These are phyloP conservation scores for Saccharomyces hybrid DNA, from an alignment of 1,139 yeast species.

Conservation along the genomic window DNA sequence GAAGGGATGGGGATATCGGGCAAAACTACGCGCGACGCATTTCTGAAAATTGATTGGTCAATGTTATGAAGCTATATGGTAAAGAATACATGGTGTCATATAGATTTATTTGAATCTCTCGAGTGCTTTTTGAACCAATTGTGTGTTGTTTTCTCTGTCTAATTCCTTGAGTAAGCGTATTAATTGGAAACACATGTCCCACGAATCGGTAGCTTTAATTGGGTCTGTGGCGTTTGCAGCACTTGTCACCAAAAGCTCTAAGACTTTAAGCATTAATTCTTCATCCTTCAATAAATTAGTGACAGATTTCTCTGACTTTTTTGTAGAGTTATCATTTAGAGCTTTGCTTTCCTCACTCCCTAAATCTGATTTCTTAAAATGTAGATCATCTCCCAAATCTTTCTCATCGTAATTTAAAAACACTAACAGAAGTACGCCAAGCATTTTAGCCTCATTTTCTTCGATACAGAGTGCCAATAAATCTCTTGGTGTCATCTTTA, in stretches of 20 bases:
- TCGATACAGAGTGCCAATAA: slow-evolving; percentile 35
- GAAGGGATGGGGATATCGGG: slow-evolving; percentile 1
- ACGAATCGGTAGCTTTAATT: slow-evolving; percentile 36
- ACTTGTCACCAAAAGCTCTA: slow-evolving; percentile 35
- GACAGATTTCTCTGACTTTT: slow-evolving; percentile 8
- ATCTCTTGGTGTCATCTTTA: slow-evolving; percentile 36
- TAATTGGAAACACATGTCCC: slow-evolving; percentile 44
- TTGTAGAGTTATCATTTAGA: slow-evolving; percentile 2
- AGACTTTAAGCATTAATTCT: slow-evolving; percentile 35
- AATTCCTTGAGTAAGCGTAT: slow-evolving; percentile 41
- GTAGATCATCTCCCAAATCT: slow-evolving; percentile 15
- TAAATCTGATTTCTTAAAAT: slow-evolving; percentile 5
- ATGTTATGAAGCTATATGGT: background rate
- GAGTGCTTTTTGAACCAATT: slow-evolving; percentile 23
- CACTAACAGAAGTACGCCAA: slow-evolving; percentile 41
- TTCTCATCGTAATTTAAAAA: slow-evolving; percentile 38
- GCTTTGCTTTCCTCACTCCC: slow-evolving; percentile 15
- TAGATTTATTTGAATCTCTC: slow-evolving; percentile 10
- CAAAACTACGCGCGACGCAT: background rate
- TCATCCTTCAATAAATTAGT: slow-evolving; percentile 30
- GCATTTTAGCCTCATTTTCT: slow-evolving; percentile 37
- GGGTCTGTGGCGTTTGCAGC: slow-evolving; percentile 29
- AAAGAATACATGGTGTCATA: background rate
- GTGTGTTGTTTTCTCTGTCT: slow-evolving; percentile 31
- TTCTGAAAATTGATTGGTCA: slow-evolving; percentile 2